Percentiles rank a stretch among this genome's conserved stretches.
These are phyloP conservation scores for Ceratobasidium sp. DNA, from an alignment of 1,284 basidiomycete species.

Conservation along the genomic window DNA sequence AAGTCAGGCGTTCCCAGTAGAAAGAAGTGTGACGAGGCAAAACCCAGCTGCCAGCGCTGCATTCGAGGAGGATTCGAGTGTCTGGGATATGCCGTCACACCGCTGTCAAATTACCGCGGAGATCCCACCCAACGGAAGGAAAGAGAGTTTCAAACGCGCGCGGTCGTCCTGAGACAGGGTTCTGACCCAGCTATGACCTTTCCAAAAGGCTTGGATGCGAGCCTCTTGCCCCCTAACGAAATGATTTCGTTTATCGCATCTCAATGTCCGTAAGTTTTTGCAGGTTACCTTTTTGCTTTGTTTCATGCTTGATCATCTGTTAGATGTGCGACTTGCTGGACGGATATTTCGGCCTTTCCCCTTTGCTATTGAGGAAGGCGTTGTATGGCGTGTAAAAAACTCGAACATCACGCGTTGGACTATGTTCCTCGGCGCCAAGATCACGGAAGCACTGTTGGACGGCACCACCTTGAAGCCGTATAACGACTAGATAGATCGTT, in stretches of 20 bases:
- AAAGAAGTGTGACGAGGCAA: conserved; percentile 33
- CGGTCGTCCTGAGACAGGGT: not conserved
- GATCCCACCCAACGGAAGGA: too few relatives aligned
- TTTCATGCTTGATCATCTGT: not conserved
- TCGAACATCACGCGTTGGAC: conserved; percentile 4
- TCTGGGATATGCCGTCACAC: not conserved
- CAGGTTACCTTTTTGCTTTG: not conserved
- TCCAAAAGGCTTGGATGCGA: not conserved
- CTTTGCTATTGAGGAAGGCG: conserved; percentile 1
- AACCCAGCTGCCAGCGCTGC: conserved; percentile 1
- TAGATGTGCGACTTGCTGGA: not conserved
- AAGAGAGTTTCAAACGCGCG: not conserved
- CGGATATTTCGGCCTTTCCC: not conserved
- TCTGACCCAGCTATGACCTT: not conserved
- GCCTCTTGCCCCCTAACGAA: not conserved
- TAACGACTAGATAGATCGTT: not conserved
- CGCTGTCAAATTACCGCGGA: not conserved
- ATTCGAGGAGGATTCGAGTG: not conserved
- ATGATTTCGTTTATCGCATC: conserved; percentile 2
- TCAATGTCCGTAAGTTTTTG: conserved; percentile 14
- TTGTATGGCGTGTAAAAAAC: not conserved
- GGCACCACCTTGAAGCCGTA: conserved; percentile 13
- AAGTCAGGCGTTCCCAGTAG: not conserved
- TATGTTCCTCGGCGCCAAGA: conserved; percentile 27
- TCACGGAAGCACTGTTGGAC: not conserved